phyloP scores from a whole-genome alignment of 2,329 filamentous ascomycete species.

The Lojkania enalia region DNA sequence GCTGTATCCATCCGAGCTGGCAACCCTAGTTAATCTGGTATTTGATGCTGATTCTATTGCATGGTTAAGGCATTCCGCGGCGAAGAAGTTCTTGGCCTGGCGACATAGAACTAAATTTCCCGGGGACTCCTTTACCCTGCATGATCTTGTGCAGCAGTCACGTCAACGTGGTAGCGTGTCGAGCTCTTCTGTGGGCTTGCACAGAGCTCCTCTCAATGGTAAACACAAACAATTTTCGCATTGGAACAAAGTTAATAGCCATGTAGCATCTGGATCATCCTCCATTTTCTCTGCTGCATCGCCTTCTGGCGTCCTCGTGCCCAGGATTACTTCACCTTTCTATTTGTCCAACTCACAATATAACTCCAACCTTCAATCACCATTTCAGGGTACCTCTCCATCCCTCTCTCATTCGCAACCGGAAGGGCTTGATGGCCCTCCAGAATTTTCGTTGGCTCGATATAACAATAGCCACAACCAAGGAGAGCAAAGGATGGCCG shows the following conservation, averaged over 20 bases:
- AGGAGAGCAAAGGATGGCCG: constrained; percentile 63
- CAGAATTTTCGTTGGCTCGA: constrained; percentile 47
- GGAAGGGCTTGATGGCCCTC: constrained; percentile 28
- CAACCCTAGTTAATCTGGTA: constrained; percentile 68
- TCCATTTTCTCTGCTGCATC: constrained; percentile 41
- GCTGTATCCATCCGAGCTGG: constrained; percentile 74
- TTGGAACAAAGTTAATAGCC: constrained; percentile 10
- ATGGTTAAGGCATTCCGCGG: constrained; percentile 80
- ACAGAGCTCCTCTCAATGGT: constrained; percentile 29
- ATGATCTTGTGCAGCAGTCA: constrained; percentile 21
- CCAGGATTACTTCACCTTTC: constrained; percentile 39
- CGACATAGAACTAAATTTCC: constrained; percentile 50
- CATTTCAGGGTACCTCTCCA: constrained; percentile 38
- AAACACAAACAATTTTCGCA: constrained; percentile 6
- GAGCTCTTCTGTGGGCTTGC: constrained; percentile 36
- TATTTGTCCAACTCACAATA: constrained; percentile 27
- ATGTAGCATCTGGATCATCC: constrained; percentile 36
- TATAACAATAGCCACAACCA: constrained; percentile 55
- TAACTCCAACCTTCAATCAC: constrained; percentile 40
- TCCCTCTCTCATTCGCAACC: constrained; percentile 34
- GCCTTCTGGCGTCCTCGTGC: constrained; percentile 45
- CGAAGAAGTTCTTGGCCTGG: constrained; percentile 80
- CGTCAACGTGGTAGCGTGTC: constrained; percentile 29
- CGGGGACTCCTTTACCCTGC: constrained; percentile 31
- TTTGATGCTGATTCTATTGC: constrained; percentile 78